phyloP scores from a whole-genome alignment of 2,329 filamentous ascomycete species.

The Trichoderma sp. region DNA sequence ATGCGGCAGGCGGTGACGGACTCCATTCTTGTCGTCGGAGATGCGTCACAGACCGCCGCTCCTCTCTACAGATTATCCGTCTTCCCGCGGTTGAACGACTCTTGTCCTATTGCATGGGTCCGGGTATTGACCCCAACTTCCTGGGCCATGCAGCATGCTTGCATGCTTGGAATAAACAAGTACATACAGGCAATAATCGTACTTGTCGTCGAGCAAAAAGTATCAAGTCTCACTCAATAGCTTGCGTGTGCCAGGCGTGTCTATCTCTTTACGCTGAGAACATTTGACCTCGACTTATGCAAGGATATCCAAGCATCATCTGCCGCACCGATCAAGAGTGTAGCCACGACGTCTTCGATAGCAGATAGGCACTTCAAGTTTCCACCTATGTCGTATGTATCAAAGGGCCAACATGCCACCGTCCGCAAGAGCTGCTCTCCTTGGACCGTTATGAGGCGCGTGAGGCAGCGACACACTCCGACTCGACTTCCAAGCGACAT shows the following conservation, averaged over 20 bases:
- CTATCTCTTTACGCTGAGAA: not conserved
- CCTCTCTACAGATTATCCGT: not conserved
- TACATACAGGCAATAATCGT: no score
- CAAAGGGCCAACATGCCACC: constrained; percentile 1
- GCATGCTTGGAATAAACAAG: not conserved
- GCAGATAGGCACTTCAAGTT: not conserved
- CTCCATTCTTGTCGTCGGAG: not conserved
- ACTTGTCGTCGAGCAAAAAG: no score
- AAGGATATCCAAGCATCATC: not conserved
- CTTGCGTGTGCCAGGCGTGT: not conserved
- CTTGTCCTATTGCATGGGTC: not conserved
- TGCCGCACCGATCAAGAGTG: not conserved
- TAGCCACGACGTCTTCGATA: not conserved
- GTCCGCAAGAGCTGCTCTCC: not conserved
- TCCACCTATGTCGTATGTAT: not conserved
- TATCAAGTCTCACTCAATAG: no score
- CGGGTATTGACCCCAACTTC: not conserved
- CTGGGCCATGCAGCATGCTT: not conserved
- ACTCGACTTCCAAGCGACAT: constrained; percentile 4
- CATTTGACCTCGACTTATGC: not conserved
- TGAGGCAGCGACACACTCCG: not conserved
- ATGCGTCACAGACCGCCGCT: constrained; percentile 1
- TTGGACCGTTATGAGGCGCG: not conserved
- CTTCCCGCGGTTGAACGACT: not conserved
- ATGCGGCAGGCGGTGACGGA: not conserved